Evolutionary conservation across 805 yeast species (phyloP), one percentile per base, ranked within the genome.

Genomic region (Wickerhamiella azymoides): DNA sequence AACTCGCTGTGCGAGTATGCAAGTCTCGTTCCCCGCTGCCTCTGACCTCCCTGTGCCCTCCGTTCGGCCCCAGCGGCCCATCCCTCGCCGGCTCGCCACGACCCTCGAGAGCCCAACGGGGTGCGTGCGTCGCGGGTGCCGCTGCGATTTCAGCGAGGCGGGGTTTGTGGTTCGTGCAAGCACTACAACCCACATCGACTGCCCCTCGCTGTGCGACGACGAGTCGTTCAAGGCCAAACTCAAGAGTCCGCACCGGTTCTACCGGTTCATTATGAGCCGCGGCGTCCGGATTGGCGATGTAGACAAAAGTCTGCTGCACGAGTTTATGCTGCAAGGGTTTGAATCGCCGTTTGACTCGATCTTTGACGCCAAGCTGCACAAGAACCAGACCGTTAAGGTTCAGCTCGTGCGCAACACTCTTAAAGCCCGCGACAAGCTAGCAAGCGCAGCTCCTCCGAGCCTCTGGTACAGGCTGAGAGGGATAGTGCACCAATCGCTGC

Each of bases 271-370:
- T 17, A 52, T 52, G 54, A 19, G 36, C 10, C 40, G 45, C 3
- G 43, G 46, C 5, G 39, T 47, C 24, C 25, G 36, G 4, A 42
- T 52, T 13, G 25, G 41, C 26, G 38, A 37, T 39, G 46, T 51
- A 21, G 43, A 47, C 36, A 46, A 47, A n/a, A 17, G 28, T 10
- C 46, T 51, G 3, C 47, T 52, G 10, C 37, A 46, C 16, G 47
- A 40, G 26, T 37, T 52, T 18, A 52, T 52, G 56, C 37, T 46
- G 14, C 41, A 35, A 10, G 40, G 50, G 44, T 52, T 51, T 44
- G 56, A 52, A 43, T 49, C 52, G 17, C 56, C 56, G n/a, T 52
- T 52, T 36, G 52, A 50, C 17, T 33, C 53, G 2, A 38, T 28
- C 10, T 16, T 26, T 6, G 45, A 42, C 19, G 36, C 18, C 9